Conservation (phyloP, 2,329 filamentous ascomycete genomes). For the Talaromyces atroroseus region DNA sequence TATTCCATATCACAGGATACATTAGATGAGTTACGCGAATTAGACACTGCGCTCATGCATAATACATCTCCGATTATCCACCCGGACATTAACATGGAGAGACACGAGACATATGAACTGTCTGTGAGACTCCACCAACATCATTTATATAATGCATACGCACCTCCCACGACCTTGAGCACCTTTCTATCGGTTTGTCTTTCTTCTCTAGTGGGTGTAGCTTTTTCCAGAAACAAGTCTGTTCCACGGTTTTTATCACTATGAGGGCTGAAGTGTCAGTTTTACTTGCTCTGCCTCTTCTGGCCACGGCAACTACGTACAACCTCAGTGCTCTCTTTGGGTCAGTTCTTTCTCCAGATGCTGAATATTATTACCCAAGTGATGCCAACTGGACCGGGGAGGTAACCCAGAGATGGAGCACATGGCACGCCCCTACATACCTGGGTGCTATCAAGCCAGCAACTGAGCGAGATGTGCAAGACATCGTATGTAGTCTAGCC, state of each 20-base stretch:
- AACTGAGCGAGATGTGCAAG: slow-evolving; percentile 4
- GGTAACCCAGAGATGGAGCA: slow-evolving; percentile 7
- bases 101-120: too few relatives aligned
- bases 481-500: slow-evolving; percentile 2
- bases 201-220: neutral
- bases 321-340: slow-evolving; percentile 6
- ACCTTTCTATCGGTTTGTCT: neutral
- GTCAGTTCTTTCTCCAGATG: neutral
- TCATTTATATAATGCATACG: too few relatives aligned
- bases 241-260: neutral
- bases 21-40: too few relatives aligned
- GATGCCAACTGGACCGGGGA: slow-evolving; percentile 4
- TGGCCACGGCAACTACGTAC: neutral
- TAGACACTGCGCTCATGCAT: too few relatives aligned
- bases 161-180: too few relatives aligned
- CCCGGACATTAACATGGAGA: too few relatives aligned
- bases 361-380: neutral
- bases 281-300: neutral
- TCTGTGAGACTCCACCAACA: too few relatives aligned
- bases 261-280: neutral
- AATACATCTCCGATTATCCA: too few relatives aligned
- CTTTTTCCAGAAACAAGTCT: too few relatives aligned
- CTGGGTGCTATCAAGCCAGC: slow-evolving; percentile 10
- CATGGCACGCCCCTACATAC: slow-evolving; percentile 9
- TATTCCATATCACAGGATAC: too few relatives aligned